These are phyloP conservation scores for Sisymbrium irio DNA, from an alignment of 345 rosid species.

Conservation along the genomic window DNA sequence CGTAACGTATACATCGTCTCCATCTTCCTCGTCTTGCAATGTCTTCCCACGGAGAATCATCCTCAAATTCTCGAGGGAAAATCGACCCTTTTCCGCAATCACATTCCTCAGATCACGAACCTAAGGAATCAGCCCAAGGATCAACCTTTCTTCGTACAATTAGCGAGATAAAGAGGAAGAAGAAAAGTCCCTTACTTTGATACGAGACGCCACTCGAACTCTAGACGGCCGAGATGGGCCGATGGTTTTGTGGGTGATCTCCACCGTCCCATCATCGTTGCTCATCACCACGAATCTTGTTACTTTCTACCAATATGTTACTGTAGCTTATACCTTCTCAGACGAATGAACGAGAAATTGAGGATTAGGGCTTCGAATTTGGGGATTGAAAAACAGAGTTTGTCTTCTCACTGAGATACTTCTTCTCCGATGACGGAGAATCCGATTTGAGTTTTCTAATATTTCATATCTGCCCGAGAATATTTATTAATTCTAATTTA, in stretches of 20 bases:
- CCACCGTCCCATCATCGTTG: conserved; percentile 36
- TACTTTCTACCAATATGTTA: background rate
- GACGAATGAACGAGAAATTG: conserved; percentile 3
- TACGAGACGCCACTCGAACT: conserved; percentile 51
- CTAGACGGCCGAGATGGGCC: conserved; percentile 79
- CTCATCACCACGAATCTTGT: background rate
- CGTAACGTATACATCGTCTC: conserved; percentile 46
- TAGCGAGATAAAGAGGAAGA: background rate
- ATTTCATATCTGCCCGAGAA: background rate
- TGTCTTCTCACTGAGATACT: background rate
- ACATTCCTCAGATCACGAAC: conserved; percentile 63
- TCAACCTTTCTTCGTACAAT: conserved; percentile 1
- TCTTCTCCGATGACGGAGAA: conserved; percentile 21
- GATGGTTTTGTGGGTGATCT: conserved; percentile 60
- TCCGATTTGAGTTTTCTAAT: conserved; percentile 14
- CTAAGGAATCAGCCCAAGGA: conserved; percentile 33
- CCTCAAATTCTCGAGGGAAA: conserved; percentile 58
- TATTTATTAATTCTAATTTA: background rate
- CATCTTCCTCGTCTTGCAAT: conserved; percentile 59
- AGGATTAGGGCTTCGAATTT: conserved; percentile 16
- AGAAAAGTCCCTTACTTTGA: conserved; percentile 40
- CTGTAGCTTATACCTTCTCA: no score
- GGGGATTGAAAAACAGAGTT: conserved; percentile 1
- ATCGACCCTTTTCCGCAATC: conserved; percentile 48
- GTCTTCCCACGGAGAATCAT: conserved; percentile 67